Conservation (phyloP, 2,329 filamentous ascomycete species). For the Aspergillus pseudoterreus region DNA sequence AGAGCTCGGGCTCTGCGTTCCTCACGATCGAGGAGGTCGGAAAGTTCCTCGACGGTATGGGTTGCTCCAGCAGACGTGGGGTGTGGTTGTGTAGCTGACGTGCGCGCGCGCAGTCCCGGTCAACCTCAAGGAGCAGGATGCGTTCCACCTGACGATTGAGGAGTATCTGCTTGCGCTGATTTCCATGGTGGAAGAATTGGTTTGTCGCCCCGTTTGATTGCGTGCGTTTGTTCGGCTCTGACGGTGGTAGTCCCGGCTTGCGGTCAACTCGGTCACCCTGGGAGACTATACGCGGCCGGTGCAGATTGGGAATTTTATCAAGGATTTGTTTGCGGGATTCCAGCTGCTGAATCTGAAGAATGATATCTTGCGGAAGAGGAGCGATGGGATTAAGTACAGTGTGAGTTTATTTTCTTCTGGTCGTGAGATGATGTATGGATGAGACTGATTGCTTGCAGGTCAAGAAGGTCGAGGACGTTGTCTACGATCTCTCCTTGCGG, state of each 20-base stretch:
- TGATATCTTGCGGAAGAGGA: constrained; percentile 79
- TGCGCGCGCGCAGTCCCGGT: constrained; percentile 63
- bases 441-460: constrained; percentile 49
- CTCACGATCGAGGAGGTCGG: constrained; percentile 87
- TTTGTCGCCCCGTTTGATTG: constrained; percentile 20
- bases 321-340: constrained; percentile 92
- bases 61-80: background rate
- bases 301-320: constrained; percentile 86
- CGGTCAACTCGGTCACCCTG: constrained; percentile 89
- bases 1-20: constrained; percentile 60
- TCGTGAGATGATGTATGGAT: background rate
- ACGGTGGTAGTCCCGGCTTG: constrained; percentile 63
- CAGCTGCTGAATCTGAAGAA: constrained; percentile 98
- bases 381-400: constrained; percentile 92
- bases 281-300: constrained; percentile 83
- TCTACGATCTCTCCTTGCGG: constrained; percentile 88
- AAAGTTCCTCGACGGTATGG: constrained; percentile 66
- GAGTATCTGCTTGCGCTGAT: constrained; percentile 92
- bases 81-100: constrained; percentile 9
- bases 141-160: constrained; percentile 94
- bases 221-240: background rate
- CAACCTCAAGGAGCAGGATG: constrained; percentile 83
- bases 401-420: constrained; percentile 29
- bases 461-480: constrained; percentile 97
- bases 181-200: constrained; percentile 82